Evolutionary conservation across 129 eudicot species (phyloP).

Genomic region (Chrysanthemum seticuspe): DNA sequence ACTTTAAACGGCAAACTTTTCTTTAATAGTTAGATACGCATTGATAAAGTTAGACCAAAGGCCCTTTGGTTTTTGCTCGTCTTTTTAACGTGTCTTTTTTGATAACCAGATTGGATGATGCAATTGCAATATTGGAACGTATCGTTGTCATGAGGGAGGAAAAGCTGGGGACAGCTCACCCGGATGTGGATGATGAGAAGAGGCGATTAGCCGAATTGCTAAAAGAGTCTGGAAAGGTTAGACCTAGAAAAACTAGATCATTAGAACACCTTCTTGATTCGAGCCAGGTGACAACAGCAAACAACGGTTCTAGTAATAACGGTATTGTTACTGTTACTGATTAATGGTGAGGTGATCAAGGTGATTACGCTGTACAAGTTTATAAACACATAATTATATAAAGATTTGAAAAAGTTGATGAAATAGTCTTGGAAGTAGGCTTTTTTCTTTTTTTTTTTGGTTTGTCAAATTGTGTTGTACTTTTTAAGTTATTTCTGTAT

Average conservation of each 20-base stretch:
- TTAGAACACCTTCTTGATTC: conserved; percentile 68
- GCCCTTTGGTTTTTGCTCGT: not conserved
- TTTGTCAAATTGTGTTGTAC: conserved; percentile 19
- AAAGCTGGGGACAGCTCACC: conserved; percentile 88
- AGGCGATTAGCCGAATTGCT: conserved; percentile 75
- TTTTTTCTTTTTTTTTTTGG: not conserved
- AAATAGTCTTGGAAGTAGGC: not conserved
- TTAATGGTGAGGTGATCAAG: conserved; percentile 40
- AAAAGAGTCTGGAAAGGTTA: conserved; percentile 65
- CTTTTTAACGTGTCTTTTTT: not conserved
- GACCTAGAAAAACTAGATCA: conserved; percentile 58
- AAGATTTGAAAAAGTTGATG: conserved; percentile 17
- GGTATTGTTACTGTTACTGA: no score
- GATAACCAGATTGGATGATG: conserved; percentile 68
- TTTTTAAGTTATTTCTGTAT: conserved; percentile 14
- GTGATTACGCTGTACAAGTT: conserved; percentile 27
- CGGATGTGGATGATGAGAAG: conserved; percentile 79
- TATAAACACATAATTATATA: conserved; percentile 32
- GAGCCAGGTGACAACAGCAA: conserved; percentile 35
- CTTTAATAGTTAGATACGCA: no score
- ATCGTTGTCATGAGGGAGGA: conserved; percentile 86
- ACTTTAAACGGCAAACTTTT: no score
- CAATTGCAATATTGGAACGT: conserved; percentile 63
- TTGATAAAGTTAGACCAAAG: no score
- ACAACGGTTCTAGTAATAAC: conserved; percentile 31